Conservation (phyloP, 2,329 filamentous ascomycete species). For the Dactylella cylindrospora region DNA sequence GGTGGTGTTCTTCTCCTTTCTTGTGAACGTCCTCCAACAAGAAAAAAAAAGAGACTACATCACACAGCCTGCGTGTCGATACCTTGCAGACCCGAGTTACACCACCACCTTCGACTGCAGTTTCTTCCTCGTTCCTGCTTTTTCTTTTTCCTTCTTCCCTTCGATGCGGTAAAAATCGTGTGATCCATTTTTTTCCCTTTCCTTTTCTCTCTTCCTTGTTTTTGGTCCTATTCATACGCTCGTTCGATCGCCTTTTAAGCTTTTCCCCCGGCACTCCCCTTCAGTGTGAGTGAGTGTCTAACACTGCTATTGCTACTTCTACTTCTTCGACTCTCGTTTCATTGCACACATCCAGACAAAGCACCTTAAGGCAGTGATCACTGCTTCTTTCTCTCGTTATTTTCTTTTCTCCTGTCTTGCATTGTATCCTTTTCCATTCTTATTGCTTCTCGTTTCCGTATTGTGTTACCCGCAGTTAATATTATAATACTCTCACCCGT, state of each 20-base stretch:
- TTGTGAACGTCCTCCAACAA: no score
- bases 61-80: no score
- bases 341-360: conserved; percentile 26
- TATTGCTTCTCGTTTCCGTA: conserved; percentile 11
- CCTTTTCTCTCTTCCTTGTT: conserved; percentile 3
- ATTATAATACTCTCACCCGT: no score
- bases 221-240: conserved; percentile 19
- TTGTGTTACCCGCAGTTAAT: no score
- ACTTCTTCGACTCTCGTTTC: conserved; percentile 25
- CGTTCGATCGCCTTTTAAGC: conserved; percentile 3
- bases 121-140: conserved; percentile 10
- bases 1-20: no score
- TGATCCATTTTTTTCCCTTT: conserved; percentile 8
- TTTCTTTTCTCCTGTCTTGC: conserved; percentile 9
- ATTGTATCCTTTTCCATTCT: conserved; percentile 6
- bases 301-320: neutral
- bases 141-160: conserved; percentile 22
- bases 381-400: neutral
- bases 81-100: no score
- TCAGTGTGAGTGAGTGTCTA: neutral
- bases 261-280: neutral
- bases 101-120: no score
- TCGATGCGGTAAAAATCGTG: conserved; percentile 29
- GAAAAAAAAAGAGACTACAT: no score
- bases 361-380: no score